Evolutionary conservation across 2,329 filamentous ascomycete genomes (phyloP).

Genomic region (Hypoxylon sp.): DNA sequence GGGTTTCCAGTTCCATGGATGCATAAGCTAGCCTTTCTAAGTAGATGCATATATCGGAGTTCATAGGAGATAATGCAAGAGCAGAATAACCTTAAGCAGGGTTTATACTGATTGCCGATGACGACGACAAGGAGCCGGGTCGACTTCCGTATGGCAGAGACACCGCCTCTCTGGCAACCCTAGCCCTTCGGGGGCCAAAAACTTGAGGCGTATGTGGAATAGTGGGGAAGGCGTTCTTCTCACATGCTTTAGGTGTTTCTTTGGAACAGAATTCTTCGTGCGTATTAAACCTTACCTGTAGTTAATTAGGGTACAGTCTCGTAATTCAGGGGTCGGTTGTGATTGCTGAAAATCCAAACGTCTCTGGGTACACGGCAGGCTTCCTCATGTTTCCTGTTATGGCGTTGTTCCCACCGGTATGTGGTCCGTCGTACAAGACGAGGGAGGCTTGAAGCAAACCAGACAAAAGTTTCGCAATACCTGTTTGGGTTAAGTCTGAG

Average conservation of each 20-base stretch:
- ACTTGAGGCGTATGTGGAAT: background rate
- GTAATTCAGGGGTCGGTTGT: background rate
- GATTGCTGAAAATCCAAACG: constrained; percentile 10
- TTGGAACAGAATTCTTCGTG: background rate
- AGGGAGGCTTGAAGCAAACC: constrained; percentile 24
- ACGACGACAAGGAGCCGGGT: constrained; percentile 21
- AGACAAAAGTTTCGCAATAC: constrained; percentile 12
- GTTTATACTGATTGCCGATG: constrained; percentile 1
- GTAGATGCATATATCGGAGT: background rate
- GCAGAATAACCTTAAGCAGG: constrained; percentile 1
- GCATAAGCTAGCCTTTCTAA: constrained; percentile 8
- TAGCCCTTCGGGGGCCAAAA: background rate
- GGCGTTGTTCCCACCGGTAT: constrained; percentile 9
- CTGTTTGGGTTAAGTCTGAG: constrained; percentile 23
- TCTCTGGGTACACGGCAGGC: constrained; percentile 13
- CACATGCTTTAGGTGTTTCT: background rate
- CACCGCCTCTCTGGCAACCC: background rate
- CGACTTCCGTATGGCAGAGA: constrained; percentile 6
- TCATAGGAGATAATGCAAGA: background rate
- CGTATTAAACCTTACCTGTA: background rate
- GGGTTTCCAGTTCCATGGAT: constrained; percentile 24
- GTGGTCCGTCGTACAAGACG: constrained; percentile 16
- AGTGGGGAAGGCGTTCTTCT: constrained; percentile 2
- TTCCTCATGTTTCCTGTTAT: constrained; percentile 3
- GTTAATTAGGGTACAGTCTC: constrained; percentile 2